Conservation (phyloP, 106 monocot species). For the Apostasia ramifera region DNA sequence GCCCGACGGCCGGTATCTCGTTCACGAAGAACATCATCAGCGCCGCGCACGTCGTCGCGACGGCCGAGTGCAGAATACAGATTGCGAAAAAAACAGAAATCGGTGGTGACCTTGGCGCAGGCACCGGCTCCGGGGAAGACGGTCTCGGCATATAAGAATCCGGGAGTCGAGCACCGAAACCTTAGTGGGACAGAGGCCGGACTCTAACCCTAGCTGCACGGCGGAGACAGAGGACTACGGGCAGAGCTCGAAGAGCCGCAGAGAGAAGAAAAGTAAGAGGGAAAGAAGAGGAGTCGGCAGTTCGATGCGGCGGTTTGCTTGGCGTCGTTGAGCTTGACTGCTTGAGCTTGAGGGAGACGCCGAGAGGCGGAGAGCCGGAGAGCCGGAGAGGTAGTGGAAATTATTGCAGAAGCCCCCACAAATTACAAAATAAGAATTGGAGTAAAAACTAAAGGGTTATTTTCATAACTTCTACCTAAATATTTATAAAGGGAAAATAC, state of each 20-base stretch:
- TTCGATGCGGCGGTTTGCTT: not conserved
- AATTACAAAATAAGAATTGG: no score
- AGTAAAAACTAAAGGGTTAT: no score
- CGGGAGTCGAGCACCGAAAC: not conserved
- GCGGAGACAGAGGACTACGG: not conserved
- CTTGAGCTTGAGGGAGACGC: no score
- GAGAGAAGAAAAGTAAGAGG: no score
- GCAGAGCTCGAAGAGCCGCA: not conserved
- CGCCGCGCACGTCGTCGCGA: constrained; percentile 61
- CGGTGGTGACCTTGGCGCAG: constrained; percentile 14
- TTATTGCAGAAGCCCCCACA: no score
- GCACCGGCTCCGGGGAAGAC: not conserved
- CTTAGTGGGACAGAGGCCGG: not conserved
- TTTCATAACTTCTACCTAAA: no score
- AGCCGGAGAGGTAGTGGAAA: no score
- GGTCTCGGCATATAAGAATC: not conserved
- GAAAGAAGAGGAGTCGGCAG: not conserved
- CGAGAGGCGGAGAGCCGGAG: no score
- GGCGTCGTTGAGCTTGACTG: not conserved
- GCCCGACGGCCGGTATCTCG: constrained; percentile 62
- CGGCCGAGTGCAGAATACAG: constrained; percentile 58
- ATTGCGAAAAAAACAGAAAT: constrained; percentile 57
- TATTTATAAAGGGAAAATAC: no score
- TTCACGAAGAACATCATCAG: constrained; percentile 86
- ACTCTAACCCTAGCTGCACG: not conserved